Evolutionary conservation across 768 basidiomycete species (phyloP).

Genomic region (Psilocybe cubensis): DNA sequence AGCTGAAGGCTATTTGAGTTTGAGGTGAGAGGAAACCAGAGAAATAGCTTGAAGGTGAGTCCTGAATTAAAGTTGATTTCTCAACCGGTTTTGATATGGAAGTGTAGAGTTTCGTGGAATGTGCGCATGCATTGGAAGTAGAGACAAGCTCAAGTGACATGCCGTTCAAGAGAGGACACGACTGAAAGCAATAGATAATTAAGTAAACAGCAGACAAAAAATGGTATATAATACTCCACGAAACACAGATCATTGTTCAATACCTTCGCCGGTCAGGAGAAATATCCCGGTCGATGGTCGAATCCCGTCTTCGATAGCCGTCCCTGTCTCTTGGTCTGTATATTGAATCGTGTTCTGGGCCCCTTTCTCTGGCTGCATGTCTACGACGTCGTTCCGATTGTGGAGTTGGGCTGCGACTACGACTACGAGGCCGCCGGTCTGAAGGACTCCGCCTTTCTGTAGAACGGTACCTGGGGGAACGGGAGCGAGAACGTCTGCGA

Average conservation of each 20-base stretch:
- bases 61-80: too few relatives aligned
- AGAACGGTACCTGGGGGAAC: constrained; percentile 31
- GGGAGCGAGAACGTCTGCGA: constrained; percentile 27
- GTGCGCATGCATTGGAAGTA: too few relatives aligned
- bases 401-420: constrained; percentile 33
- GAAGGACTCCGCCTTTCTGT: constrained; percentile 25
- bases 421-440: constrained; percentile 24
- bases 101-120: too few relatives aligned
- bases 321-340: constrained; percentile 30
- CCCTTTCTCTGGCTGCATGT: constrained; percentile 6
- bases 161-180: not conserved
- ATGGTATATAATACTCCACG: not conserved
- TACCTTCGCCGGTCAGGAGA: constrained; percentile 19
- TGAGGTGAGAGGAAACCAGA: too few relatives aligned
- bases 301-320: constrained; percentile 56
- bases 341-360: constrained; percentile 21
- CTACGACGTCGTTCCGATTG: constrained; percentile 16
- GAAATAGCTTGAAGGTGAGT: too few relatives aligned
- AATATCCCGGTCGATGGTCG: constrained; percentile 42
- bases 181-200: not conserved
- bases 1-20: too few relatives aligned
- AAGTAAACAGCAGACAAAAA: not conserved
- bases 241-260: constrained; percentile 1
- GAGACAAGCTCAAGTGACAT: too few relatives aligned
- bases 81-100: too few relatives aligned